Conservation (phyloP, 495 filamentous ascomycete species). For the Penicillium alfredii region DNA sequence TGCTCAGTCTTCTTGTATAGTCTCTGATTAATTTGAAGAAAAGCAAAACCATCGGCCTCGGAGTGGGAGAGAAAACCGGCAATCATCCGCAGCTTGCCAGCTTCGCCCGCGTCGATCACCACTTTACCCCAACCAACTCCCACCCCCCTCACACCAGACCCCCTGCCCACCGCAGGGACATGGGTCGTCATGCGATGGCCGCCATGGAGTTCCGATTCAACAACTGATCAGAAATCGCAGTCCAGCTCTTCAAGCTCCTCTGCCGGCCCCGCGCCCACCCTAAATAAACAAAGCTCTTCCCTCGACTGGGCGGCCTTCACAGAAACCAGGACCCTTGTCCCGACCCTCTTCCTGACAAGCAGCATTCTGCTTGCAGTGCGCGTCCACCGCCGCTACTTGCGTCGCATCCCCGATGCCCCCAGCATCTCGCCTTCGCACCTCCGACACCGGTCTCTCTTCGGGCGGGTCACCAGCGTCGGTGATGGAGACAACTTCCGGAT, state of each 20-base stretch:
- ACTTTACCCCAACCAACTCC: slow-evolving; percentile 8
- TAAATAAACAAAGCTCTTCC: slow-evolving; percentile 12
- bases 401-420: slow-evolving; percentile 68
- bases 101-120: slow-evolving; percentile 10
- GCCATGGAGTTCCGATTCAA: slow-evolving; percentile 41
- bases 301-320: slow-evolving; percentile 63
- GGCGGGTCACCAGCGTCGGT: slow-evolving; percentile 85
- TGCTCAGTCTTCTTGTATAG: too few relatives aligned
- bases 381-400: slow-evolving; percentile 58
- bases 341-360: slow-evolving; percentile 63
- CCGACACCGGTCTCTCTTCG: slow-evolving; percentile 68
- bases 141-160: slow-evolving; percentile 4
- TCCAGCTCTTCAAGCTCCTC: slow-evolving; percentile 9
- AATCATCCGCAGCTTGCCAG: slow-evolving; percentile 9
- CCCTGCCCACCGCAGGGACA: slow-evolving; percentile 18
- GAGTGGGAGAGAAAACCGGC: too few relatives aligned
- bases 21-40: too few relatives aligned
- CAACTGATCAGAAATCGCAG: slow-evolving; percentile 22
- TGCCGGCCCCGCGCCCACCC: slow-evolving; percentile 8
- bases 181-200: slow-evolving; percentile 50
- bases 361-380: slow-evolving; percentile 53
- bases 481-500: slow-evolving; percentile 93
- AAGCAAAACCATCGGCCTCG: too few relatives aligned
- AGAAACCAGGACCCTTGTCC: slow-evolving; percentile 58
- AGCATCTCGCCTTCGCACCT: slow-evolving; percentile 64